phyloP scores from a whole-genome alignment of 2,329 filamentous ascomycete genomes.

The Neophaeococcomyces mojaviensis region DNA sequence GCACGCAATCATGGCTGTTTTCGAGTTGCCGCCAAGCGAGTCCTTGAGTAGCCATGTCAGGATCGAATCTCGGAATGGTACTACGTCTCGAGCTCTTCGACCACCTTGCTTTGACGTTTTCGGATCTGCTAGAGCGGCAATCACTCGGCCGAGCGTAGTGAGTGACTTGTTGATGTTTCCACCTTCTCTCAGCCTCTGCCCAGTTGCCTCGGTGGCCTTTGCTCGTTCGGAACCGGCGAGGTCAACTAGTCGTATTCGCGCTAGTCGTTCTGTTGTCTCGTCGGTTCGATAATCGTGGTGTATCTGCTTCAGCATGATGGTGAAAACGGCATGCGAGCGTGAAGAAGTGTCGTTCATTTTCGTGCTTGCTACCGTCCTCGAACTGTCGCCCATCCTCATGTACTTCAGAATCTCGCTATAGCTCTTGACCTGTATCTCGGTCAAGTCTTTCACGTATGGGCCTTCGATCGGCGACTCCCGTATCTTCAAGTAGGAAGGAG shows the following conservation, averaged over 20 bases:
- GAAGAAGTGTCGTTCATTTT: constrained; percentile 99
- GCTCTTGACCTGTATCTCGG: constrained; percentile 82
- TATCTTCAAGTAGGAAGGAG: constrained; percentile 91
- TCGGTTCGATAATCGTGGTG: constrained; percentile 97
- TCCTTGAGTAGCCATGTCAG: constrained; percentile 87
- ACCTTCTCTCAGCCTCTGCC: constrained; percentile 80
- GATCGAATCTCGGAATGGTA: constrained; percentile 88
- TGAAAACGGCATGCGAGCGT: constrained; percentile 94
- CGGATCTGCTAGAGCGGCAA: constrained; percentile 75
- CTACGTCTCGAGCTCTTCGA: constrained; percentile 61
- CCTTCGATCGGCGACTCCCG: constrained; percentile 91
- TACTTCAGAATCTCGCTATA: constrained; percentile 79
- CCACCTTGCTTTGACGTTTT: constrained; percentile 51
- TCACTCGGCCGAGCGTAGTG: constrained; percentile 89
- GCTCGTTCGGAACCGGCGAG: constrained; percentile 90
- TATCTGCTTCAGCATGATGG: constrained; percentile 95
- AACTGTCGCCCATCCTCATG: constrained; percentile 84
- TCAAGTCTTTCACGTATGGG: constrained; percentile 93
- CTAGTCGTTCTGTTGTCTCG: constrained; percentile 90
- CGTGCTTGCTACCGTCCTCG: constrained; percentile 81
- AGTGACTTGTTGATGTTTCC: constrained; percentile 99
- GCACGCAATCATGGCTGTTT: constrained; percentile 98
- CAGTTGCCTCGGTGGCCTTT: constrained; percentile 91
- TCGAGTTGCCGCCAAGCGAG: constrained; percentile 89
- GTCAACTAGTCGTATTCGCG: constrained; percentile 89